These are phyloP conservation scores for Fusarium brevicatenulatum DNA, from an alignment of 2,329 filamentous ascomycete species.

Conservation along the genomic window DNA sequence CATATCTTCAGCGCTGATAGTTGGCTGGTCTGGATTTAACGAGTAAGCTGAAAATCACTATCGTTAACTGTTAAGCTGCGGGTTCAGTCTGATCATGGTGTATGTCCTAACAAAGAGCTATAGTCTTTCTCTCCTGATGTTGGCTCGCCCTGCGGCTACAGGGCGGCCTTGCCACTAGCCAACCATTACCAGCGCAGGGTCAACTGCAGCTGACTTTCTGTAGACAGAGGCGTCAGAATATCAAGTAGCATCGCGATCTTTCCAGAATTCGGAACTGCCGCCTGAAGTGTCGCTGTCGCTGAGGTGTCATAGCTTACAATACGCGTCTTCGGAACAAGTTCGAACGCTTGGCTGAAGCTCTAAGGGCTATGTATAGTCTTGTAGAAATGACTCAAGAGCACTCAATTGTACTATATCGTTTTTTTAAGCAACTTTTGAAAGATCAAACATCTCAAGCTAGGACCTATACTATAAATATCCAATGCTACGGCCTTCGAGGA, in stretches of 20 bases:
- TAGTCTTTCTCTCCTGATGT: background rate
- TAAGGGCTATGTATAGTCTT: fast-evolving
- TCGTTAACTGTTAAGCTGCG: too few relatives aligned
- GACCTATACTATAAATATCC: fast-evolving
- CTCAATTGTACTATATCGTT: background rate
- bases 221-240: background rate
- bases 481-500: background rate
- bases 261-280: background rate
- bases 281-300: background rate
- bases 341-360: background rate
- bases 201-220: background rate
- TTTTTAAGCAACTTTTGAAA: background rate
- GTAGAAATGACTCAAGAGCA: background rate
- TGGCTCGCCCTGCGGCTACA: background rate
- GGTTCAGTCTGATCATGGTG: background rate
- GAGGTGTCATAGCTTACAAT: background rate
- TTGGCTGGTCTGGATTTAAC: background rate
- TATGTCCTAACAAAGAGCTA: background rate
- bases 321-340: background rate
- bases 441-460: background rate
- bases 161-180: background rate
- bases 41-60: background rate
- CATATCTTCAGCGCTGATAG: background rate
- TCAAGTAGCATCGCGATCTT: fast-evolving
- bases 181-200: background rate